phyloP scores from a whole-genome alignment of 176 grass and related monocot species.

The Paspalum vaginatum region DNA sequence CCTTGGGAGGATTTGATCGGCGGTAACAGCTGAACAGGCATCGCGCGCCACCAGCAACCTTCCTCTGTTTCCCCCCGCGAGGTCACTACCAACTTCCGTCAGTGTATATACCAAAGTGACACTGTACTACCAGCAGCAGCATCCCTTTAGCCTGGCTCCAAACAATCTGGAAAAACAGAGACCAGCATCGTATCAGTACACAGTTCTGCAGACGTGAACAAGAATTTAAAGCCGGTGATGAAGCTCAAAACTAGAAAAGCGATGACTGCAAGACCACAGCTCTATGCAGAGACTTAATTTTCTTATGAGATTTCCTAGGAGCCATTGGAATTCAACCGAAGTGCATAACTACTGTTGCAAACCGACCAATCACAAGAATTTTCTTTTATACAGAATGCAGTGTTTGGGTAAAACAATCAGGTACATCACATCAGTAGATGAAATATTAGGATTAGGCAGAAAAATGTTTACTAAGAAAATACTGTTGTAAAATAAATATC shows the following conservation, averaged over 20 bases:
- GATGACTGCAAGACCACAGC: neutral
- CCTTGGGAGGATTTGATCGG: too few relatives aligned
- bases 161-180: constrained; percentile 25
- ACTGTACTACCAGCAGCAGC: constrained; percentile 16
- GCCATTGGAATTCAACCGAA: constrained; percentile 21
- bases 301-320: neutral
- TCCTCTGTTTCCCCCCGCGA: constrained; percentile 11
- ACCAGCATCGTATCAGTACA: constrained; percentile 19
- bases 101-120: constrained; percentile 21
- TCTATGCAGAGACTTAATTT: neutral
- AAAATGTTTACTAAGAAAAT: neutral
- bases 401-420: neutral
- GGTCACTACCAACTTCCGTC: constrained; percentile 17
- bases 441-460: neutral
- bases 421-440: neutral
- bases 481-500: neutral
- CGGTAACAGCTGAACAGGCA: too few relatives aligned
- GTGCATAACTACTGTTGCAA: neutral
- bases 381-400: neutral
- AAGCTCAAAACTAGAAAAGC: neutral
- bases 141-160: constrained; percentile 22
- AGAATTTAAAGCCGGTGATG: neutral
- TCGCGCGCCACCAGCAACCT: constrained; percentile 1
- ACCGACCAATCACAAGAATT: neutral
- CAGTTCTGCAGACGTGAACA: neutral